These are phyloP conservation scores for Arbutus unedo DNA, from an alignment of 148 eudicot species.

Conservation along the genomic window DNA sequence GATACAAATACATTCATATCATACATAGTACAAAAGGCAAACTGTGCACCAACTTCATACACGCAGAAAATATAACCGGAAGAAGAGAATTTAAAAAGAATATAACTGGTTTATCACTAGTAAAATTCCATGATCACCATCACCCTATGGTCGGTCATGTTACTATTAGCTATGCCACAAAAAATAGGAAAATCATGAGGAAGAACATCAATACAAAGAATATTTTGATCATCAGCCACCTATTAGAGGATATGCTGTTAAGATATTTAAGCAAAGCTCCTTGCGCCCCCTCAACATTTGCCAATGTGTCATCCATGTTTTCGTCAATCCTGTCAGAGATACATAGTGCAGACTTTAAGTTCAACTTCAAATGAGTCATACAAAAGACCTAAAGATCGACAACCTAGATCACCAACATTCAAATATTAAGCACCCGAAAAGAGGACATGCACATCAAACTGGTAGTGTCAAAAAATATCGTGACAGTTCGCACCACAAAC, in stretches of 20 bases:
- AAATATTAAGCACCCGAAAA: background rate
- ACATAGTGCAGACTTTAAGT: background rate
- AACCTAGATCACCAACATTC: background rate
- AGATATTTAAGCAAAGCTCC: conserved; percentile 57
- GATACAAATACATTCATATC: background rate
- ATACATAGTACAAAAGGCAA: background rate
- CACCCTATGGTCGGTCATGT: background rate
- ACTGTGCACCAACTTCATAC: background rate
- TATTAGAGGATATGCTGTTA: conserved; percentile 66
- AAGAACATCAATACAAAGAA: conserved; percentile 65
- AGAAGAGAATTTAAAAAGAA: background rate
- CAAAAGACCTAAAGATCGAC: background rate
- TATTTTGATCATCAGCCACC: conserved; percentile 83
- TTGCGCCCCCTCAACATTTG: conserved; percentile 70
- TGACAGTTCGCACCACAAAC: background rate
- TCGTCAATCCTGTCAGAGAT: conserved; percentile 53
- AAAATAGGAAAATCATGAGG: conserved; percentile 65
- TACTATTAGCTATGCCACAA: conserved; percentile 43
- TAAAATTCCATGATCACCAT: conserved; percentile 6
- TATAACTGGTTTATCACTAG: background rate
- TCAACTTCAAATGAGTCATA: background rate
- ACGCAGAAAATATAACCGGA: background rate
- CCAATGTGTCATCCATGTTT: conserved; percentile 67
- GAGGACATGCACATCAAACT: background rate
- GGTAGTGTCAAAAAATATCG: background rate